Evolutionary conservation across 768 basidiomycete genomes (phyloP).

Genomic region (Pleurotus tuber-regium): DNA sequence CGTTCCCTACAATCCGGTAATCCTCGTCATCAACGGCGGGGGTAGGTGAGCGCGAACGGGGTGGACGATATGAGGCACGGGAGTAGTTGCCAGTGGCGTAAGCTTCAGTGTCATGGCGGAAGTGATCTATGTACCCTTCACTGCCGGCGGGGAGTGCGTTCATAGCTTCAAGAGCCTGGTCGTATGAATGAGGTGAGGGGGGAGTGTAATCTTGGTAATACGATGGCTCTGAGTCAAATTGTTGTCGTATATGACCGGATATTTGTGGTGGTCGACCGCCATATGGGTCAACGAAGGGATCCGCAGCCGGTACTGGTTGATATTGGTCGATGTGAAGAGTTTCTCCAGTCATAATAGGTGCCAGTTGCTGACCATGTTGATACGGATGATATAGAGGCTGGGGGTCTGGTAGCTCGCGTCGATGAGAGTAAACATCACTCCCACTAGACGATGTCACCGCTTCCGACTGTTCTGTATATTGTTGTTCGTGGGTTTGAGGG

Average conservation of each 20-base stretch:
- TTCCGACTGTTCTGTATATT: background rate
- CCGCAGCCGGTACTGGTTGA: slow-evolving; percentile 18
- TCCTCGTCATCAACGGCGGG: slow-evolving; percentile 74
- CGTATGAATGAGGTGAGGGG: slow-evolving; percentile 29
- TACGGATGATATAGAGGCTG: slow-evolving; percentile 41
- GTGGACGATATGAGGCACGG: slow-evolving; percentile 43
- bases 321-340: slow-evolving; percentile 47
- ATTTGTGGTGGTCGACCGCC: slow-evolving; percentile 12
- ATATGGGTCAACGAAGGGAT: slow-evolving; percentile 29
- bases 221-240: too few relatives aligned
- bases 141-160: slow-evolving; percentile 31
- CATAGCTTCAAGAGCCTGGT: slow-evolving; percentile 28
- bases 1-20: slow-evolving; percentile 56
- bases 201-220: slow-evolving; percentile 35
- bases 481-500: background rate
- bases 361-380: slow-evolving; percentile 59
- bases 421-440: background rate
- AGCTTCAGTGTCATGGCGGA: slow-evolving; percentile 63
- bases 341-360: slow-evolving; percentile 64
- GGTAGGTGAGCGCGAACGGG: slow-evolving; percentile 75
- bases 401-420: slow-evolving; percentile 13
- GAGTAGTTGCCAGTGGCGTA: slow-evolving; percentile 63
- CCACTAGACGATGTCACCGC: slow-evolving; percentile 2
- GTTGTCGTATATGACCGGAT: too few relatives aligned
- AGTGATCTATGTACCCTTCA: slow-evolving; percentile 46